phyloP scores from a whole-genome alignment of 2,329 filamentous ascomycete species.

The Claviceps digitariae region DNA sequence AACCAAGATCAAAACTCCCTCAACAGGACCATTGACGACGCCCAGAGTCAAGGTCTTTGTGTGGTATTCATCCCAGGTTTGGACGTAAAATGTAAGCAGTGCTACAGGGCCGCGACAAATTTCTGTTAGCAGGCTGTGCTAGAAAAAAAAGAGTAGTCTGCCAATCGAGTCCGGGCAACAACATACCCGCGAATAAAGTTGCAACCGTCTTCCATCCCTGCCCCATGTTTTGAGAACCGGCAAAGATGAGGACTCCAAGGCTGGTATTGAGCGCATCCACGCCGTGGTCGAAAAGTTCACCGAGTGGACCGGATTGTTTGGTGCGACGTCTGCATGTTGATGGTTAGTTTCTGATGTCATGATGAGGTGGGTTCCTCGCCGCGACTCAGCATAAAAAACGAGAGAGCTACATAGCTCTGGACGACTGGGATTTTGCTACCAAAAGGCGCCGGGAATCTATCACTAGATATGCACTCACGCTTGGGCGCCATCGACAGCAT shows the following conservation, averaged over 20 bases:
- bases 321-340: slow-evolving; percentile 55
- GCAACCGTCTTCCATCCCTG: slow-evolving; percentile 83
- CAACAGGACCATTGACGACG: slow-evolving; percentile 84
- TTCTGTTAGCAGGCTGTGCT: background rate
- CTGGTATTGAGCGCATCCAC: slow-evolving; percentile 94
- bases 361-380: background rate
- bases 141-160: background rate
- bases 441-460: background rate
- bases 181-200: slow-evolving; percentile 63
- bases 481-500: slow-evolving; percentile 89
- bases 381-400: background rate
- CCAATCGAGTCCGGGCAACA: background rate
- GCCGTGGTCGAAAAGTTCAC: slow-evolving; percentile 94
- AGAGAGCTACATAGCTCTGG: background rate
- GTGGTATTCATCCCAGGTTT: slow-evolving; percentile 99
- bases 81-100: slow-evolving; percentile 91
- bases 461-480: slow-evolving; percentile 47
- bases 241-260: slow-evolving; percentile 87
- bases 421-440: background rate
- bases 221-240: slow-evolving; percentile 82
- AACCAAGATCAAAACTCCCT: slow-evolving; percentile 78
- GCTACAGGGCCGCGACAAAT: slow-evolving; percentile 31
- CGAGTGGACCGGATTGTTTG: slow-evolving; percentile 79
- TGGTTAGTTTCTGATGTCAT: slow-evolving; percentile 1
- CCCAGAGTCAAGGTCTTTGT: slow-evolving; percentile 91